Conservation (phyloP, 106 monocot genomes). For the Dendrobium nobile region DNA sequence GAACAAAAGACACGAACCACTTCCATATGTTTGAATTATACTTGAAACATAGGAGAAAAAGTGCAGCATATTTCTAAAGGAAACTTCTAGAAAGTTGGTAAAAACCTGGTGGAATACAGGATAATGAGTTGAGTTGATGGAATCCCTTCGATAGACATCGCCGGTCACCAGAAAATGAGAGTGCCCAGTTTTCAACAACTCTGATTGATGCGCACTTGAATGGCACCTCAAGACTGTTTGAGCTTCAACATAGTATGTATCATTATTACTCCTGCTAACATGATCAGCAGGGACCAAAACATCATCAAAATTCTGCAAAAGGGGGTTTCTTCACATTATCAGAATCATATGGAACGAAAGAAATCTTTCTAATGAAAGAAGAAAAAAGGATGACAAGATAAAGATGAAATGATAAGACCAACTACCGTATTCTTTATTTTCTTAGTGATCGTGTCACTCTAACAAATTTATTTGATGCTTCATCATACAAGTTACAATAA, state of each 20-base stretch:
- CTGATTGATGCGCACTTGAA: constrained; percentile 95
- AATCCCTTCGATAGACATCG: constrained; percentile 96
- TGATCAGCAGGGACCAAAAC: constrained; percentile 98
- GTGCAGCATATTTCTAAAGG: background rate
- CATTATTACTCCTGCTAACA: constrained; percentile 97
- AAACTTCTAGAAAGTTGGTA: background rate
- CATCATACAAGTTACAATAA: background rate
- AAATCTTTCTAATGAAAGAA: background rate
- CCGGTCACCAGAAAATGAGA: constrained; percentile 89
- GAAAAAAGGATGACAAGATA: background rate
- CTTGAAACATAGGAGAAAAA: constrained; percentile 3
- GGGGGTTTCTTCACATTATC: constrained; percentile 20
- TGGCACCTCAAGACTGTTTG: constrained; percentile 92
- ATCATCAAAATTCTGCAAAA: constrained; percentile 98
- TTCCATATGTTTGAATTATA: constrained; percentile 68
- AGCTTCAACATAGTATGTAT: constrained; percentile 88
- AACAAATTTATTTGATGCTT: background rate
- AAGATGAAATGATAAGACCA: background rate
- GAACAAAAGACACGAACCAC: constrained; percentile 81
- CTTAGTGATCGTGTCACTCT: background rate
- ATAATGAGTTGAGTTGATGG: constrained; percentile 94
- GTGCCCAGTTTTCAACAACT: constrained; percentile 68
- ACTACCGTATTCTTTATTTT: background rate
- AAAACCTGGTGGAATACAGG: constrained; percentile 98
- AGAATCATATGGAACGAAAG: background rate